A percentile compares a stretch with the other conserved stretches of the same genome.
phyloP scores from a whole-genome alignment of 2,329 filamentous ascomycete species.

The Penicillium sp. region DNA sequence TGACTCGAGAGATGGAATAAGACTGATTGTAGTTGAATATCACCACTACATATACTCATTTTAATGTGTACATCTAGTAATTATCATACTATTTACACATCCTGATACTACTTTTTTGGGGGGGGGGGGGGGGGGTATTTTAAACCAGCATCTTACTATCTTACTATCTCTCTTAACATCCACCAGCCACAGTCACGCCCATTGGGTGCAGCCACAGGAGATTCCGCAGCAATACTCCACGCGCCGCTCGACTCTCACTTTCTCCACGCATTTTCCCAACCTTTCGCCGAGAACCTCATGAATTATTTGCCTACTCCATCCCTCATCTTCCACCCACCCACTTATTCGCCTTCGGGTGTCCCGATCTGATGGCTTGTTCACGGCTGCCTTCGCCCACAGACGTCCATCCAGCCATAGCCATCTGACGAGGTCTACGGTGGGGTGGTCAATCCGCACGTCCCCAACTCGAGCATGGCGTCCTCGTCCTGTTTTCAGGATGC shows the following conservation, averaged over 20 bases:
- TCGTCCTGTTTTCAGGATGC: slow-evolving; percentile 57
- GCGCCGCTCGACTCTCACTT: not conserved
- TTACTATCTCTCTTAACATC: not conserved
- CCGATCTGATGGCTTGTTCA: slow-evolving; percentile 61
- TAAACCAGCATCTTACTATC: not conserved
- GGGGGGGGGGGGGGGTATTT: too few relatives aligned
- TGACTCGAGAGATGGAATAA: not conserved
- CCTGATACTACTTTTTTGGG: not conserved
- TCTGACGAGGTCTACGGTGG: slow-evolving; percentile 64
- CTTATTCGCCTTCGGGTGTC: slow-evolving; percentile 9
- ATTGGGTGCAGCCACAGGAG: slow-evolving; percentile 15
- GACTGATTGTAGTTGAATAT: not conserved
- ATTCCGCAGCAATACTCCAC: slow-evolving; percentile 27
- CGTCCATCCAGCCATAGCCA: slow-evolving; percentile 61
- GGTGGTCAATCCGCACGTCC: slow-evolving; percentile 43
- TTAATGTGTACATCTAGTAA: not conserved
- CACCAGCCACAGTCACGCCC: slow-evolving; percentile 12
- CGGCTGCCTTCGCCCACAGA: slow-evolving; percentile 52
- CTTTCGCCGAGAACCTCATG: slow-evolving; percentile 10
- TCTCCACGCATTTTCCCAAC: slow-evolving; percentile 21
- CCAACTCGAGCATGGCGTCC: slow-evolving; percentile 50
- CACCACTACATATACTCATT: not conserved
- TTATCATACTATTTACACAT: not conserved
- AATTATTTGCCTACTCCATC: slow-evolving; percentile 17
- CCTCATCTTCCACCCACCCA: slow-evolving; percentile 6